Evolutionary conservation across 2,329 filamentous ascomycete species (phyloP).

Genomic region (Cladophialophora exuberans): DNA sequence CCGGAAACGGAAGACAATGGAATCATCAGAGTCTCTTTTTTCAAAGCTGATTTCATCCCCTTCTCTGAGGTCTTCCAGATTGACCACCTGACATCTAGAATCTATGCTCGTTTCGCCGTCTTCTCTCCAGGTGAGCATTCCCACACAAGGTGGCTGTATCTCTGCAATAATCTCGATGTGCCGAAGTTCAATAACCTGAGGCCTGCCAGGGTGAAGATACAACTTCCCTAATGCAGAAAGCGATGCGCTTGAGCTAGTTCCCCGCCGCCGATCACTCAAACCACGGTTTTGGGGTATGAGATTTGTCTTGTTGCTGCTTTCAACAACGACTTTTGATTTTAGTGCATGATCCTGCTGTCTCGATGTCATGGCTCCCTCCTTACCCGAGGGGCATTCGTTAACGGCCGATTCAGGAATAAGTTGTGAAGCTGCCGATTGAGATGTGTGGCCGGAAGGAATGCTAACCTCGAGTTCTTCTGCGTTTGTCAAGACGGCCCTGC

Average conservation of each 20-base stretch:
- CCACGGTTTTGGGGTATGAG: background rate
- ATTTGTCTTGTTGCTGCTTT: background rate
- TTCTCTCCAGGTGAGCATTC: background rate
- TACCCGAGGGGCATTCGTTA: background rate
- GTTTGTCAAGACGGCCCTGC: background rate
- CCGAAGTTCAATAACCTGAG: background rate
- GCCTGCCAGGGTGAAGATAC: constrained; percentile 1
- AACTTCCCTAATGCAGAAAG: background rate
- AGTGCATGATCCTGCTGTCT: background rate
- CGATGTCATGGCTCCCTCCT: background rate
- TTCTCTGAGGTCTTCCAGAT: constrained; percentile 4
- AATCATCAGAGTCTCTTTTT: background rate
- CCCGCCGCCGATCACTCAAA: background rate
- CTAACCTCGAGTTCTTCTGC: background rate
- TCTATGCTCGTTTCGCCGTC: background rate
- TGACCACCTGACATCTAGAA: constrained; percentile 1
- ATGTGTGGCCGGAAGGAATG: background rate
- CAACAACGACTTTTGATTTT: background rate
- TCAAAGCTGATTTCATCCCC: constrained; percentile 8
- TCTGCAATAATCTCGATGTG: constrained; percentile 1
- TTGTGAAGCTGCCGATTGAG: background rate
- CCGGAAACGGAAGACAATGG: constrained; percentile 4
- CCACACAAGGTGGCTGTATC: constrained; percentile 5
- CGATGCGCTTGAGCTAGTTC: background rate
- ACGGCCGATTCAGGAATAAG: background rate